Percentiles rank a stretch among this genome's conserved stretches.
phyloP scores from a whole-genome alignment of 345 rosid genomes.

The Lumnitzera littorea region DNA sequence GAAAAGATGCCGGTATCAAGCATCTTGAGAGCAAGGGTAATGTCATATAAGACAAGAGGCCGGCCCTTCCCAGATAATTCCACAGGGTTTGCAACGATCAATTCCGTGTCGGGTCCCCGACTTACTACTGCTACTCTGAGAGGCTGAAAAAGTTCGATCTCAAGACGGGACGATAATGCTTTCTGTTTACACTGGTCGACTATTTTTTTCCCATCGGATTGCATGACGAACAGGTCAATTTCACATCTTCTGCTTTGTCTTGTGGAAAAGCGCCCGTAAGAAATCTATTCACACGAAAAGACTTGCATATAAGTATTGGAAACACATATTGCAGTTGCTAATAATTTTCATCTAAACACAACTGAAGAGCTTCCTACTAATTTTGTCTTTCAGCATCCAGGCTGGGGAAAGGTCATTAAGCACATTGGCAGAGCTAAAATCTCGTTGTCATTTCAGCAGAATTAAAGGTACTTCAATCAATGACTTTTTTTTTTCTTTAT shows the following conservation, averaged over 20 bases:
- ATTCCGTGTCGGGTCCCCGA: conserved; percentile 90
- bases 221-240: conserved; percentile 83
- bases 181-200: conserved; percentile 76
- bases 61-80: conserved; percentile 92
- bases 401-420: no score
- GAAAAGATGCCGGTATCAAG: conserved; percentile 72
- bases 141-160: conserved; percentile 67
- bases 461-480: no score
- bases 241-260: conserved; percentile 58
- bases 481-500: no score
- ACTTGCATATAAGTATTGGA: background rate
- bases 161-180: conserved; percentile 51
- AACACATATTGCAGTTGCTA: background rate
- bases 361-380: background rate
- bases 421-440: no score
- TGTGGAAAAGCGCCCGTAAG: conserved; percentile 73
- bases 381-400: no score
- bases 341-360: no score
- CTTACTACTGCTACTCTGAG: conserved; percentile 69
- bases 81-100: conserved; percentile 86
- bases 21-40: conserved; percentile 77
- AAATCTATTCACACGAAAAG: conserved; percentile 42
- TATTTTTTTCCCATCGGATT: conserved; percentile 80
- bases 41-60: conserved; percentile 86
- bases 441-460: no score